Percentiles rank a stretch among this genome's conserved stretches.
Evolutionary conservation across 2,329 filamentous ascomycete genomes (phyloP).

Genomic region (Fusarium mexicanum): DNA sequence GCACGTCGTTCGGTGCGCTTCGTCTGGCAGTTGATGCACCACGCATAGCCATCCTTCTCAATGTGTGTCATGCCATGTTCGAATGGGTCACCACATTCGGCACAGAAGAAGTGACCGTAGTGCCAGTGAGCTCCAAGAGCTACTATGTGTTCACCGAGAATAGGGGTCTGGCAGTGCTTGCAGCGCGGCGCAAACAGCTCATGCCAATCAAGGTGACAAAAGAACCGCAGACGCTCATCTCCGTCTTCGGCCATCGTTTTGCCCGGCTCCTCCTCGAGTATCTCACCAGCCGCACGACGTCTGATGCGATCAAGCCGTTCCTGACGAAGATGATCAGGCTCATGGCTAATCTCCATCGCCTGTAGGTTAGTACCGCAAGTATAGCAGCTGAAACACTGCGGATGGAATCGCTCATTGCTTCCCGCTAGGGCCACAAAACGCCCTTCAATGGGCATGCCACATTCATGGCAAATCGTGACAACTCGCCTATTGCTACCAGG

Average conservation of each 20-base stretch:
- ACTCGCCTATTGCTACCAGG: constrained; percentile 58
- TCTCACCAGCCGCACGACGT: constrained; percentile 66
- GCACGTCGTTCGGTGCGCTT: constrained; percentile 88
- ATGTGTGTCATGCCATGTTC: constrained; percentile 76
- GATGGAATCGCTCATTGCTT: constrained; percentile 81
- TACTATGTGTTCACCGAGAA: constrained; percentile 92
- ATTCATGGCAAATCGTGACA: constrained; percentile 85
- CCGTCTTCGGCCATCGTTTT: constrained; percentile 76
- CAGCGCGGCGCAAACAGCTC: constrained; percentile 92
- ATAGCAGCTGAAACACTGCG: constrained; percentile 90
- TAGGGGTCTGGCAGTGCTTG: constrained; percentile 95
- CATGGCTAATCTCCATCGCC: constrained; percentile 94
- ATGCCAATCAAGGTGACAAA: constrained; percentile 98
- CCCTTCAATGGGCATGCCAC: constrained; percentile 84
- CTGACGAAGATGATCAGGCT: constrained; percentile 77
- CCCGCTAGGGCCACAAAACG: constrained; percentile 88
- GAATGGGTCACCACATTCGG: constrained; percentile 97
- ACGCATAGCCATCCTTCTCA: constrained; percentile 97
- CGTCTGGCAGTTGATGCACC: constrained; percentile 94
- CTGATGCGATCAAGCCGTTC: constrained; percentile 79
- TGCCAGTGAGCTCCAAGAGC: constrained; percentile 97
- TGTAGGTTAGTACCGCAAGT: constrained; percentile 89
- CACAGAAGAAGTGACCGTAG: constrained; percentile 98
- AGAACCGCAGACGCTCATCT: constrained; percentile 82
- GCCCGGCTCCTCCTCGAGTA: constrained; percentile 69